Base-by-base conservation (phyloP, 305 asterid species). In the Fraxinus latifolia region DNA sequence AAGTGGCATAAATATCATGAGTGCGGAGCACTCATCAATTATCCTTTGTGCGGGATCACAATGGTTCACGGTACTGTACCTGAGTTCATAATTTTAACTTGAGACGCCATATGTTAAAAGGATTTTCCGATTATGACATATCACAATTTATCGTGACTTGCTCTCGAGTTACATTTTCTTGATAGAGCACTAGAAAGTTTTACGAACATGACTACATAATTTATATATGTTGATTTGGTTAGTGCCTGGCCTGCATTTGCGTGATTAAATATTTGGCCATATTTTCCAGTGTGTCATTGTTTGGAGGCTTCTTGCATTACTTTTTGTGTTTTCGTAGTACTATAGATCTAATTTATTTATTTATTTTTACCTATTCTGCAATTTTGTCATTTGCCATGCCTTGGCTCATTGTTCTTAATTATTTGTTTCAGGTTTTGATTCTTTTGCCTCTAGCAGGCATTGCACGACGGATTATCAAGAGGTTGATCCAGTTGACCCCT, bases 381-480 rank as follows among this genome's bases (percentile, higher is more conserved):
- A 55, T 84, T 83, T 79, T 42, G 27, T 23, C 71, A 44, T 81
- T 73, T 74, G 17, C 17, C 62, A 81, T 34, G 21, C 32, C 53
- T 44, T 71, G 55, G 23, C 34, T 77, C 19, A 78, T 44, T 77
- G 81, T 53, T 68, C 33, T 79, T 77, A 23, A 23, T 23, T 23
- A 21, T 76, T 77, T 76, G 81, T 79, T 87, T 78, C 87, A 95
- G 99, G 92, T 93, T 85, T 87, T 95, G 91, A 89, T 94, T 77
- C 92, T 95, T 84, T 82, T 95, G 87, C 98, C 99, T 31, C 89
- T 92, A 62, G 97, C 98, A 70, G 94, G 99, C 78, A 88, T 94
- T 88, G 97, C 96, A 82, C 91, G 90, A 76, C 87, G 97, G 83
- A 88, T 88, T 71, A 93, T 94, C 73, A 92, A 87, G 89, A 90